Conservation (phyloP, 1,284 basidiomycete genomes). For the Thecaphora frezii region DNA sequence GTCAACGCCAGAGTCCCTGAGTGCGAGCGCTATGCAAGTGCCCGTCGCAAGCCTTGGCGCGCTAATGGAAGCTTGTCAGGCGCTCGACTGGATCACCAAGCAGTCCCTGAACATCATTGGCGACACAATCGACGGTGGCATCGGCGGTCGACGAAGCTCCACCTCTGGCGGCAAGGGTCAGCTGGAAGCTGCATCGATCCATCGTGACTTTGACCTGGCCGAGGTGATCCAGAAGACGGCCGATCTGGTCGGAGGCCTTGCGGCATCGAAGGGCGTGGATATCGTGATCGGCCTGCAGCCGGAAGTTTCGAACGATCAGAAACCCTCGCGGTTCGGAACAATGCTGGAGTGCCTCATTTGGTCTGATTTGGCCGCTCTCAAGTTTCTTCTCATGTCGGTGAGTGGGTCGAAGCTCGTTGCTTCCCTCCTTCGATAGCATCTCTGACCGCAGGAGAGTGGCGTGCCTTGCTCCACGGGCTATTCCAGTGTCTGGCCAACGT, state of each 20-base stretch:
- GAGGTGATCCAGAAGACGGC: conserved; percentile 36
- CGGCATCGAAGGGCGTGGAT: conserved; percentile 36
- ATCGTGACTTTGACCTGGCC: conserved; percentile 26
- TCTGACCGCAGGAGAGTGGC: too few relatives aligned
- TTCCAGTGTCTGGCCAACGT: conserved; percentile 26
- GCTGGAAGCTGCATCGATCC: conserved; percentile 11
- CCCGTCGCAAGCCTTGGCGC: conserved; percentile 45
- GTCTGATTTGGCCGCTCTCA: conserved; percentile 19
- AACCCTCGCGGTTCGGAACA: conserved; percentile 13
- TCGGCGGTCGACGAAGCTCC: conserved; percentile 7
- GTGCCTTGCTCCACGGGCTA: too few relatives aligned
- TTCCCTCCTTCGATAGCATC: too few relatives aligned
- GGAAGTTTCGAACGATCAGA: conserved; percentile 10
- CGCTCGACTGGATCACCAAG: conserved; percentile 39
- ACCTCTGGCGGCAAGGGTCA: conserved; percentile 3
- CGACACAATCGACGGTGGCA: conserved; percentile 3
- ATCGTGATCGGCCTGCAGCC: conserved; percentile 31
- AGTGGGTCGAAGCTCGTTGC: too few relatives aligned
- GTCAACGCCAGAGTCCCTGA: conserved; percentile 30
- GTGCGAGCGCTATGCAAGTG: conserved; percentile 37
- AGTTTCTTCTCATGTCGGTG: conserved; percentile 19
- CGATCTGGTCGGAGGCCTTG: conserved; percentile 39
- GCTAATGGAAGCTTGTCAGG: conserved; percentile 37
- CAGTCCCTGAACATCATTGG: conserved; percentile 5
- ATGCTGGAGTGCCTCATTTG: conserved; percentile 26